phyloP scores from a whole-genome alignment of 345 rosid species.

The Psidium friedrichsthalianum region DNA sequence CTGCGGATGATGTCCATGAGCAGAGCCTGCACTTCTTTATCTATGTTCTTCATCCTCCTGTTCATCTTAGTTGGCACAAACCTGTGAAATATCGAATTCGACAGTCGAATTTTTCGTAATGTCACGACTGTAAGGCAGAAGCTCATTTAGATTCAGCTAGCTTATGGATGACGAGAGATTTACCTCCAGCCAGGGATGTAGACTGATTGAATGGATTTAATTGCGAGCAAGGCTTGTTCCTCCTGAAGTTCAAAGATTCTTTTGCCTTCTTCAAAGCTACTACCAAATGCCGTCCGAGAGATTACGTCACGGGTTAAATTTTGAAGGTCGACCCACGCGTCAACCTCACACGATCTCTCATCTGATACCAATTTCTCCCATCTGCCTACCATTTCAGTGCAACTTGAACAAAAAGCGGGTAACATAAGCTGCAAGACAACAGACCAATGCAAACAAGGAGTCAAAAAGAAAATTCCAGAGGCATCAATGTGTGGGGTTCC shows the following conservation, averaged over 20 bases:
- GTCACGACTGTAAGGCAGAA: neutral
- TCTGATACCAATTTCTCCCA: conserved; percentile 8
- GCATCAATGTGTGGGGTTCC: neutral
- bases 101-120: neutral
- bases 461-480: neutral
- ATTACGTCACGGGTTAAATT: conserved; percentile 24
- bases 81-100: neutral
- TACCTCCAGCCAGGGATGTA: conserved; percentile 67
- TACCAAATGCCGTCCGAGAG: conserved; percentile 49
- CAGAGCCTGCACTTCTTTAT: conserved; percentile 9
- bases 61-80: conserved; percentile 24
- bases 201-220: conserved; percentile 8
- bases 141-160: neutral
- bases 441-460: neutral
- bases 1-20: conserved; percentile 16
- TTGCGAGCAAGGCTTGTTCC: conserved; percentile 25
- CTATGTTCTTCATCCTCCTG: conserved; percentile 16
- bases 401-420: conserved; percentile 6
- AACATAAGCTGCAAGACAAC: neutral
- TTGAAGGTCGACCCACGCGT: conserved; percentile 11
- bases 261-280: conserved; percentile 63
- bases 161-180: neutral
- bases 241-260: conserved; percentile 42
- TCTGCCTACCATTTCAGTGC: conserved; percentile 15
- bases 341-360: neutral